Percentiles rank a stretch among this genome's conserved stretches.
Conservation (phyloP, 306 rosid species). For the Fagus sylvatica region DNA sequence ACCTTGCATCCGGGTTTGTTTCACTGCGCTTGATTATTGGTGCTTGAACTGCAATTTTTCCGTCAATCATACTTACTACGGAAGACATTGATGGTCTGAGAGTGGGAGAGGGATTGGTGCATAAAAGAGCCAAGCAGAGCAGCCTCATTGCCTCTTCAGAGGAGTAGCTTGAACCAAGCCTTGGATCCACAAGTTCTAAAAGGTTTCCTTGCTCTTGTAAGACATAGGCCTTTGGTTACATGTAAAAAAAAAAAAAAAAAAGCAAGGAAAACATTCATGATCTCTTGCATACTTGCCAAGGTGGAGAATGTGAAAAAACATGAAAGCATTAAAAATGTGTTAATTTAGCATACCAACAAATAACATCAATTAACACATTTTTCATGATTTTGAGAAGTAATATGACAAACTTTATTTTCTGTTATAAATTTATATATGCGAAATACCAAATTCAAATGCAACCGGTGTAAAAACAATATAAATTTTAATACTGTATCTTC, state of each 20-base stretch:
- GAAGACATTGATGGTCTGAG: slow-evolving; percentile 44
- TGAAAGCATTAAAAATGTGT: not conserved
- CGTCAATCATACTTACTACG: slow-evolving; percentile 38
- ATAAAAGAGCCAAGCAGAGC: slow-evolving; percentile 43
- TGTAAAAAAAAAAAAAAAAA: not conserved
- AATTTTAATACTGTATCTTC: not conserved
- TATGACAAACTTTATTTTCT: too few relatives aligned
- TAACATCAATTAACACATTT: too few relatives aligned
- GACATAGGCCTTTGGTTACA: slow-evolving; percentile 28
- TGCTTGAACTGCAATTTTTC: slow-evolving; percentile 14
- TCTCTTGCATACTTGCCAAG: not conserved
- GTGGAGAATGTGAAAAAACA: not conserved
- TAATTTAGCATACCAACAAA: not conserved
- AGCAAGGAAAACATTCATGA: not conserved
- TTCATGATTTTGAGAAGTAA: too few relatives aligned
- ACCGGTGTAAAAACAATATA: not conserved
- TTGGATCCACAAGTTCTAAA: slow-evolving; percentile 46
- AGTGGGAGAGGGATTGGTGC: slow-evolving; percentile 32
- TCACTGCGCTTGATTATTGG: slow-evolving; percentile 31
- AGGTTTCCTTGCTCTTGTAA: slow-evolving; percentile 30
- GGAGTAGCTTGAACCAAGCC: slow-evolving; percentile 32
- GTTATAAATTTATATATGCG: too few relatives aligned
- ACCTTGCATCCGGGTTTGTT: slow-evolving; percentile 42
- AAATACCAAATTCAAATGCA: too few relatives aligned
- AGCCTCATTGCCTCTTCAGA: slow-evolving; percentile 33